Evolutionary conservation across 2,329 filamentous ascomycete species (phyloP).

Genomic region (Penicillium olsonii): DNA sequence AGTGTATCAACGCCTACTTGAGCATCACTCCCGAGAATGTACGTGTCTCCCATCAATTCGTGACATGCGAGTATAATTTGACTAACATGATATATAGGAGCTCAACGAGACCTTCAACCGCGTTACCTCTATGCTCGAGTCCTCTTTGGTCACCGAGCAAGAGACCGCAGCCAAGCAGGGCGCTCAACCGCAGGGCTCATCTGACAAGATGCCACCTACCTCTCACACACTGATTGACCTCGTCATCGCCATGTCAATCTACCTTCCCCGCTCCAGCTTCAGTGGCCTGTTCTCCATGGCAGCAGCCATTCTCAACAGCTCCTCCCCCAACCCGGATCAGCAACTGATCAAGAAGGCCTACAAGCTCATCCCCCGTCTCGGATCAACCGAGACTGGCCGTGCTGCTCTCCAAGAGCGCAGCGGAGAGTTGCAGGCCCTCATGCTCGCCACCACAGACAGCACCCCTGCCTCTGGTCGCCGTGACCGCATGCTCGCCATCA

Average conservation of each 20-base stretch:
- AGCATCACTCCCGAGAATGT: constrained; percentile 74
- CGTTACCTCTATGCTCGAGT: constrained; percentile 80
- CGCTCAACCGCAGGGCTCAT: constrained; percentile 64
- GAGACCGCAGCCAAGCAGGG: constrained; percentile 63
- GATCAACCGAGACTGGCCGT: constrained; percentile 75
- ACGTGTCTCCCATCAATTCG: constrained; percentile 12
- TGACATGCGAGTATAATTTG: background rate
- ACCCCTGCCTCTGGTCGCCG: constrained; percentile 82
- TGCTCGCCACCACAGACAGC: constrained; percentile 78
- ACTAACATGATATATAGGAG: constrained; percentile 52
- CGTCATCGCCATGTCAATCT: constrained; percentile 92
- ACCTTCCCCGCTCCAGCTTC: constrained; percentile 86
- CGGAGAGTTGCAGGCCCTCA: constrained; percentile 75
- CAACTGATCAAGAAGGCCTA: constrained; percentile 99
- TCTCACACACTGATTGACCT: constrained; percentile 95
- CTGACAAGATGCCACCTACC: constrained; percentile 82
- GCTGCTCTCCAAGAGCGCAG: constrained; percentile 75
- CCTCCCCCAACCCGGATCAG: constrained; percentile 60
- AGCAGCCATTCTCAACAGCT: constrained; percentile 73
- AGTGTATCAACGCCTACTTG: constrained; percentile 92
- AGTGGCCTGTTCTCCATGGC: constrained; percentile 83
- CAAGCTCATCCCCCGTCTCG: constrained; percentile 90
- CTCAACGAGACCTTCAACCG: constrained; percentile 85
- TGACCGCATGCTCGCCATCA: constrained; percentile 81
- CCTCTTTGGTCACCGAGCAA: constrained; percentile 64